phyloP scores from a whole-genome alignment of 257 asterid genomes.

The Linderniella brevidens region DNA sequence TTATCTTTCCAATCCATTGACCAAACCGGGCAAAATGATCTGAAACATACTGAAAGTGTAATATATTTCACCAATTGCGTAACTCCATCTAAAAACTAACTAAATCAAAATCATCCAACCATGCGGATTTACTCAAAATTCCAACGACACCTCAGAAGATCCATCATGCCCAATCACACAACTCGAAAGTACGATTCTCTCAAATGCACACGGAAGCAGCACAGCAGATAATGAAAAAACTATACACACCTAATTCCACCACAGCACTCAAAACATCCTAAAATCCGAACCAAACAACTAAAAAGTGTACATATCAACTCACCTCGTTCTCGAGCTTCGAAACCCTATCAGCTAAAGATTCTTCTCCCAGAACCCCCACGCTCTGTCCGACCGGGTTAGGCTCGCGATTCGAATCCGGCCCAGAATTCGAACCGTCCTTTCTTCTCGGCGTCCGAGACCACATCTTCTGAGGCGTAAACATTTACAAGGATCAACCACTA shows the following conservation, averaged over 20 bases:
- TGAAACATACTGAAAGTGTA: too few species aligned
- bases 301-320: conserved; percentile 14
- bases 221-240: background rate
- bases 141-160: too few species aligned
- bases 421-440: conserved; percentile 17
- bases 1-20: too few species aligned
- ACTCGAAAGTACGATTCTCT: too few species aligned
- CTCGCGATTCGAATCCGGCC: conserved; percentile 29
- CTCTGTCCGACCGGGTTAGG: conserved; percentile 22
- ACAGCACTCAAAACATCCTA: conserved; percentile 4
- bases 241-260: background rate
- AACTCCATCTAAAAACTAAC: too few species aligned
- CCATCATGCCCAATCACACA: too few species aligned
- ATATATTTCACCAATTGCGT: too few species aligned
- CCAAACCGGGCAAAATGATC: too few species aligned
- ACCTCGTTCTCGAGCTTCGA: conserved; percentile 72
- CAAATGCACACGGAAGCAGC: too few species aligned
- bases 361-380: conserved; percentile 35
- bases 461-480: background rate
- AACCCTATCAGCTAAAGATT: conserved; percentile 30
- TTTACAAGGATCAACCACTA: background rate
- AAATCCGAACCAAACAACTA: background rate
- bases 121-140: too few species aligned
- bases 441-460: background rate
- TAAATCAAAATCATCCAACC: too few species aligned